These are phyloP conservation scores for Gigaspora rosea DNA, from an alignment of 192 early-diverging fungal species.

Conservation along the genomic window DNA sequence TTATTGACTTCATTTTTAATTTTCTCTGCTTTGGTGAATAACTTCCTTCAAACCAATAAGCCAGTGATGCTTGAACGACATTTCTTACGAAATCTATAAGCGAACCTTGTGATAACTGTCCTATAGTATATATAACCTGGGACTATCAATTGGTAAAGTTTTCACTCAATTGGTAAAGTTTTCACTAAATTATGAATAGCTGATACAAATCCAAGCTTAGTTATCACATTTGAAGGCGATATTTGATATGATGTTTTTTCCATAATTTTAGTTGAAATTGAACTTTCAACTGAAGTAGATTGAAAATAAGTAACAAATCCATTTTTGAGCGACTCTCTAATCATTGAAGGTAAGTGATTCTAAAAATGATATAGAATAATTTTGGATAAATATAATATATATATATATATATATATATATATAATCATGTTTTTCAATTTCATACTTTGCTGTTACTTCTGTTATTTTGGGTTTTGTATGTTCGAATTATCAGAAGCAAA, in stretches of 20 bases:
- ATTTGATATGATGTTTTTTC: background rate
- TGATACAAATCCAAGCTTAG: constrained; percentile 14
- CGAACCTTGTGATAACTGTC: background rate
- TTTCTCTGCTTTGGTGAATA: background rate
- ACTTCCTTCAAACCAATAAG: constrained; percentile 25
- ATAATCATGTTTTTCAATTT: background rate
- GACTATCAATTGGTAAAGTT: constrained; percentile 7
- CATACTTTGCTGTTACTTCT: background rate
- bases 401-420: no score
- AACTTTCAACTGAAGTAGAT: background rate
- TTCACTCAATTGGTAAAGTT: no score
- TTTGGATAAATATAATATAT: background rate
- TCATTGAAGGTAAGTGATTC: background rate
- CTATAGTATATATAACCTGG: background rate
- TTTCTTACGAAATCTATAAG: constrained; percentile 11
- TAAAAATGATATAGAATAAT: background rate
- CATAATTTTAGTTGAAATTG: background rate
- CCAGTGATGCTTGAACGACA: background rate
- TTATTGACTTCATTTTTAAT: background rate
- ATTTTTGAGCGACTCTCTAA: background rate
- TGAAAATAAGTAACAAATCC: constrained; percentile 25
- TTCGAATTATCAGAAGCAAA: background rate
- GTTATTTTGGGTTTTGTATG: background rate
- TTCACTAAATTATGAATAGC: constrained; percentile 14
- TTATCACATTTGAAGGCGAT: background rate